Conservation (phyloP, 2,329 filamentous ascomycete species). For the Myriosclerotinia duriaeana region DNA sequence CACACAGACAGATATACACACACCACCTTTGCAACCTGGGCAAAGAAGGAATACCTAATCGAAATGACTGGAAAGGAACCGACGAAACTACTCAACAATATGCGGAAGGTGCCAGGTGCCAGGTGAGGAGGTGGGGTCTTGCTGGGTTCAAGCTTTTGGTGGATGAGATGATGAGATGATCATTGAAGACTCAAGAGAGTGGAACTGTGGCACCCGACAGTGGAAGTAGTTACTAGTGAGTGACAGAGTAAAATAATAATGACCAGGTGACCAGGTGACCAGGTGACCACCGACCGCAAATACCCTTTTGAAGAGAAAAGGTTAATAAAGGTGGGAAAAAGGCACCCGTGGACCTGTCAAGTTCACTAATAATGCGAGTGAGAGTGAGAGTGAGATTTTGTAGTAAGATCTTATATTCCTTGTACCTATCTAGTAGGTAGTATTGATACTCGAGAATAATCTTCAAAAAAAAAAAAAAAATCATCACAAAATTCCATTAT, state of each 20-base stretch:
- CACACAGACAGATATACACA: not conserved
- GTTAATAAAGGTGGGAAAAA: not conserved
- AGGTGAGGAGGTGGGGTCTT: slow-evolving; percentile 19
- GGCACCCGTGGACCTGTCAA: not conserved
- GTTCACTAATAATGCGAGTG: slow-evolving; percentile 2
- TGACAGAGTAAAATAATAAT: not conserved
- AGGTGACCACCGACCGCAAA: no score
- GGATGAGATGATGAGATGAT: not conserved
- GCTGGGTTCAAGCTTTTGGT: not conserved
- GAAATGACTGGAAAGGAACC: slow-evolving; percentile 22
- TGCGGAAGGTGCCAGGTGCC: not conserved
- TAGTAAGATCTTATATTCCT: no score
- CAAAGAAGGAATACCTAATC: slow-evolving; percentile 5
- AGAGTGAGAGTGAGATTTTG: not conserved
- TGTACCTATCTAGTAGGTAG: not conserved
- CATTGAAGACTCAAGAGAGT: not conserved
- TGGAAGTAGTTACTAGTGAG: not conserved
- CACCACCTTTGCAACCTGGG: slow-evolving; percentile 14
- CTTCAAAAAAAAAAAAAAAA: no score
- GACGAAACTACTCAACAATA: slow-evolving; percentile 14
- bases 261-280: no score
- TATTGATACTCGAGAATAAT: not conserved
- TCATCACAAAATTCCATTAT: no score
- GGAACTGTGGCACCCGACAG: no score
- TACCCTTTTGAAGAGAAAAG: not conserved